phyloP scores from a whole-genome alignment of 306 rosid genomes.

The Casuarina cunninghamiana region DNA sequence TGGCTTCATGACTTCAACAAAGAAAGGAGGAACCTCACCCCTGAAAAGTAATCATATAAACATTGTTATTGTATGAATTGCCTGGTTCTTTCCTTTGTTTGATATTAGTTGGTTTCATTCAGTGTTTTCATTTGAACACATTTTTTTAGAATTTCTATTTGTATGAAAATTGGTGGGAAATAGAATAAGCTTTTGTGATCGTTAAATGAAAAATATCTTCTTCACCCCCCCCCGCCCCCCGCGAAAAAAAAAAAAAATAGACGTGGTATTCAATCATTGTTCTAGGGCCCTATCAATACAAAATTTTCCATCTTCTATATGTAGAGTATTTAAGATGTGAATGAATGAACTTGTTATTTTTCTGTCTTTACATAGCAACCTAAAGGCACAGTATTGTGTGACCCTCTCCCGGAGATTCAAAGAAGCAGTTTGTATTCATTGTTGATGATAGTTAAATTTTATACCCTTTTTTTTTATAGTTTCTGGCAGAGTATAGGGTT shows the following conservation, averaged over 20 bases:
- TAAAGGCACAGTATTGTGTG: not conserved
- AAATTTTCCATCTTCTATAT: too few relatives aligned
- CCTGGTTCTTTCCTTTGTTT: not conserved
- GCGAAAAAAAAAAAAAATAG: too few relatives aligned
- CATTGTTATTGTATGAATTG: not conserved
- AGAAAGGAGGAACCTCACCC: conserved; percentile 61
- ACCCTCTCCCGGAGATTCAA: not conserved
- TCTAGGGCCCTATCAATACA: too few relatives aligned
- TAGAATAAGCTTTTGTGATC: not conserved
- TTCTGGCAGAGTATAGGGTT: too few relatives aligned
- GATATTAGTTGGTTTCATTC: conserved; percentile 12
- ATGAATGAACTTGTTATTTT: too few relatives aligned
- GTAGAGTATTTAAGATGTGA: too few relatives aligned
- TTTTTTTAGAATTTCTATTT: not conserved
- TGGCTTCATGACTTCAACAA: conserved; percentile 74
- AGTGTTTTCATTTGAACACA: conserved; percentile 10
- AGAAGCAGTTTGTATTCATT: not conserved
- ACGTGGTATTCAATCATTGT: too few relatives aligned
- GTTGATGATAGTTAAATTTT: not conserved
- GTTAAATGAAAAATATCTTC: too few relatives aligned
- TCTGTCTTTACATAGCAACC: too few relatives aligned
- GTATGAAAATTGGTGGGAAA: not conserved
- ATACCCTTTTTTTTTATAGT: too few relatives aligned
- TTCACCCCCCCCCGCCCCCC: too few relatives aligned
- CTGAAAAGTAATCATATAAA: conserved; percentile 54